Evolutionary conservation across 2,329 filamentous ascomycete species (phyloP), one percentile per base, ranked within the genome.

Genomic region (Sclerotinia minor): DNA sequence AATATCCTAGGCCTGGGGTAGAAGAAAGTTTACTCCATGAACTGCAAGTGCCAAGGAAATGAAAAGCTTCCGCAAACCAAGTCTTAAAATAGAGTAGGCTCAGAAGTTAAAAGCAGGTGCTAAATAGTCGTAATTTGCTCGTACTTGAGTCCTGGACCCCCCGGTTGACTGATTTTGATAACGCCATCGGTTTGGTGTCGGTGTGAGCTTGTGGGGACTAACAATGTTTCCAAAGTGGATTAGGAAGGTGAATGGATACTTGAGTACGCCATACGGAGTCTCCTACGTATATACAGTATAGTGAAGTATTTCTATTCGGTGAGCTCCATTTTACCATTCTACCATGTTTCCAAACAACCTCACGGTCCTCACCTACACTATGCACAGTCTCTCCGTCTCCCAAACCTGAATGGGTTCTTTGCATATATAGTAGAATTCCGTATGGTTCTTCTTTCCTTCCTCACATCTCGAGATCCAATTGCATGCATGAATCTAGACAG

Each of bases 1-100:
- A 1, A 13, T 54, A 13, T 32, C 13, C 21, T 32, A 9, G 35
- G 35, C 35, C 35, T 35, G 21, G 32, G 2, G 35, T n/a, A 55
- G 3, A 55, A 55, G 53, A 17, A 54, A 35, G 52, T 54, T 35
- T 54, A 35, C 35, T 35, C 35, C 35, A 35, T 35, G 6, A 21
- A 35, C 52, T 21, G 19, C 29, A 35, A 38, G 6, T 57, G 38
- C 21, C 53, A 57, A 57, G 53, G 32, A 35, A 35, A 24, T 38
- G 5, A 35, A 24, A 38, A 24, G 24, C 21, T 57, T 57, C 38
- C 32, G 53, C 24, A n/a, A 17, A 17, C 19, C 24, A 13, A 59
- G 6, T 29, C 57, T 59, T 26, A 59, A 59, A 59, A 59, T 59
- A 59, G 57, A 59, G 41, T 47, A 45, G 57, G 57, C 24, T 59